Conservation (phyloP, 2,329 filamentous ascomycete species). For the Venturia nashicola region DNA sequence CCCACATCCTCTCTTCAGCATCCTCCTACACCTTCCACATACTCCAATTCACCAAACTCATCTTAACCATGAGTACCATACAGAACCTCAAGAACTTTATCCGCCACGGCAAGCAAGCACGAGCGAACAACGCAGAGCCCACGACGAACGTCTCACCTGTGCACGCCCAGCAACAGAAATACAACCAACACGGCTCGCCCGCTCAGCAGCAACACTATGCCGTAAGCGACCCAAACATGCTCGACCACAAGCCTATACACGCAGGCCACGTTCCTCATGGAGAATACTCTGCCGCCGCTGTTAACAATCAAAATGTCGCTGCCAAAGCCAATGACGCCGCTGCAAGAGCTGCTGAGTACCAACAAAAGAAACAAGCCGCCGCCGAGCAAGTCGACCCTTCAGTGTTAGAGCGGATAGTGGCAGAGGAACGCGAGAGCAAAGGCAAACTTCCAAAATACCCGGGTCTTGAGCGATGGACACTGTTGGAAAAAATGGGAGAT, state of each 20-base stretch:
- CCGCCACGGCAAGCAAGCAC: slow-evolving; percentile 92
- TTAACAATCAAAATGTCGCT: slow-evolving; percentile 50
- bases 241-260: slow-evolving; percentile 42
- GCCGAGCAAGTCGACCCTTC: slow-evolving; percentile 42
- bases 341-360: slow-evolving; percentile 48
- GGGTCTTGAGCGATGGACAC: slow-evolving; percentile 71
- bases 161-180: slow-evolving; percentile 50
- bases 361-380: slow-evolving; percentile 40
- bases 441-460: slow-evolving; percentile 79
- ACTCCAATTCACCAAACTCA: neutral
- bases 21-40: neutral
- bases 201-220: slow-evolving; percentile 39
- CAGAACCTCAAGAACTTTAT: slow-evolving; percentile 98
- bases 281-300: slow-evolving; percentile 51
- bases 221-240: slow-evolving; percentile 48
- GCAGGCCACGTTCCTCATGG: slow-evolving; percentile 35
- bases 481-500: slow-evolving; percentile 96
- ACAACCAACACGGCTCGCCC: slow-evolving; percentile 36
- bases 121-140: slow-evolving; percentile 49
- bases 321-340: slow-evolving; percentile 56
- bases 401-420: slow-evolving; percentile 74
- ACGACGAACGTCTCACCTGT: slow-evolving; percentile 52
- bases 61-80: slow-evolving; percentile 53
- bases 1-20: neutral
- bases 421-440: slow-evolving; percentile 79